Conservation (phyloP, 768 basidiomycete species). For the Xanthoconium stramineum region DNA sequence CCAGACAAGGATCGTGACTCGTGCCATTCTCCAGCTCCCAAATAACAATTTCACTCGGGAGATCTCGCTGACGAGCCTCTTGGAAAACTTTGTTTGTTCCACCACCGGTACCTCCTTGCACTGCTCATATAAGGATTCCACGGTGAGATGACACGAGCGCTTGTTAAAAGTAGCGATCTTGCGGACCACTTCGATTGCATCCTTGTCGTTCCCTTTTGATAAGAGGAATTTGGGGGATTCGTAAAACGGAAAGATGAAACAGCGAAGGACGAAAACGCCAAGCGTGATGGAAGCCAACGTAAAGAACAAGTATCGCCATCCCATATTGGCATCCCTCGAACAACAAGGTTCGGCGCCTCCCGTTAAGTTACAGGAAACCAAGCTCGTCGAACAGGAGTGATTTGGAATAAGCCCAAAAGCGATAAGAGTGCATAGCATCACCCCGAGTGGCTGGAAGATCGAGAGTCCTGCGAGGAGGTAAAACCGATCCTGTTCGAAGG, state of each 20-base stretch:
- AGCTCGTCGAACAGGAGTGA: slow-evolving; percentile 8
- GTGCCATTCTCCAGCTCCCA: slow-evolving; percentile 11
- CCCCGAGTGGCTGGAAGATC: slow-evolving; percentile 5
- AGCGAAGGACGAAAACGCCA: slow-evolving; percentile 9
- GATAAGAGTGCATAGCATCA: background rate
- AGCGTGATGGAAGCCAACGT: slow-evolving; percentile 7
- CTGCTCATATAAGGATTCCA: slow-evolving; percentile 11
- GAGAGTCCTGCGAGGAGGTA: slow-evolving; percentile 15
- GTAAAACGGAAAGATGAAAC: slow-evolving; percentile 16
- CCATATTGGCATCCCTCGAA: slow-evolving; percentile 15
- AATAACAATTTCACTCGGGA: slow-evolving; percentile 13
- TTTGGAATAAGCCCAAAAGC: slow-evolving; percentile 11
- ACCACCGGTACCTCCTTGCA: background rate
- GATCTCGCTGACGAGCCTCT: slow-evolving; percentile 4
- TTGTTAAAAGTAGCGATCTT: slow-evolving; percentile 16
- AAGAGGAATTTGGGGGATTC: slow-evolving; percentile 16
- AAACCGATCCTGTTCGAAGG: slow-evolving; percentile 4
- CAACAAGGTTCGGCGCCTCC: slow-evolving; percentile 14
- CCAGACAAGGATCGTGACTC: slow-evolving; percentile 12
- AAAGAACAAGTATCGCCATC: slow-evolving; percentile 19
- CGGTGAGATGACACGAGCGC: slow-evolving; percentile 6
- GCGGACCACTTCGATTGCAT: slow-evolving; percentile 14
- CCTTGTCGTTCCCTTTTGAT: slow-evolving; percentile 10
- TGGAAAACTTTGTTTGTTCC: background rate
- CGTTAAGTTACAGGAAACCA: slow-evolving; percentile 13